Evolutionary conservation across 208 protist genomes (phyloP).

Genomic region (Angomonas ambiguus): DNA sequence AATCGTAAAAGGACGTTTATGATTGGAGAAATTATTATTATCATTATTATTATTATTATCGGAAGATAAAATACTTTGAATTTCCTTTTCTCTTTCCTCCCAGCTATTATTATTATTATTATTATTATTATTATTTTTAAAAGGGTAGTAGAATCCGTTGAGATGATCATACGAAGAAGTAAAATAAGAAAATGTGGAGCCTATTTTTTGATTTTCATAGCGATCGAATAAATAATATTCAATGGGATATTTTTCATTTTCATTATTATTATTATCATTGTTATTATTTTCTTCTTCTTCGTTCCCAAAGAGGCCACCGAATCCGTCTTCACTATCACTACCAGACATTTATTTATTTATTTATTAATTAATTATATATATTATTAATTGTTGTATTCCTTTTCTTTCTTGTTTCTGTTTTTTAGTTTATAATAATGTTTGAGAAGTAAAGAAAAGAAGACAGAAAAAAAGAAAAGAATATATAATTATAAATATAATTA

Average conservation of each 20-base stretch:
- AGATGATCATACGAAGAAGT: conserved; percentile 43
- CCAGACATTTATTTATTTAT: conserved; percentile 1
- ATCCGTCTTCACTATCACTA: conserved; percentile 42
- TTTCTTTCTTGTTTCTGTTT: not conserved
- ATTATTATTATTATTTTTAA: not conserved
- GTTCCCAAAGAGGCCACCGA: conserved; percentile 47
- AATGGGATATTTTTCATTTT: conserved; percentile 42
- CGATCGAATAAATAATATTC: conserved; percentile 51
- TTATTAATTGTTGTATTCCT: too few relatives aligned
- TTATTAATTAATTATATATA: not conserved
- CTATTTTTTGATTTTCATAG: conserved; percentile 32
- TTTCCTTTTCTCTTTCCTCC: not conserved
- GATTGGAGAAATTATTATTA: not conserved
- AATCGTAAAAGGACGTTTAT: not conserved
- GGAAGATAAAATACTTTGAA: not conserved
- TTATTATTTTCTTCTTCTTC: conserved; percentile 15
- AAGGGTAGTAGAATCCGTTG: conserved; percentile 18
- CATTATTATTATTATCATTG: not conserved
- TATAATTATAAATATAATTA: conserved; percentile 3
- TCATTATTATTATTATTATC: not conserved
- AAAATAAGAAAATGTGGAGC: conserved; percentile 45
- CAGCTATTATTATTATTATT: not conserved
- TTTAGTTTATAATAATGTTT: not conserved
- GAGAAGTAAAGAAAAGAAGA: not conserved
- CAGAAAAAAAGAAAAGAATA: conserved; percentile 5